These are phyloP conservation scores for Stylonectria norvegica DNA, from an alignment of 2,329 filamentous ascomycete species.

Conservation along the genomic window DNA sequence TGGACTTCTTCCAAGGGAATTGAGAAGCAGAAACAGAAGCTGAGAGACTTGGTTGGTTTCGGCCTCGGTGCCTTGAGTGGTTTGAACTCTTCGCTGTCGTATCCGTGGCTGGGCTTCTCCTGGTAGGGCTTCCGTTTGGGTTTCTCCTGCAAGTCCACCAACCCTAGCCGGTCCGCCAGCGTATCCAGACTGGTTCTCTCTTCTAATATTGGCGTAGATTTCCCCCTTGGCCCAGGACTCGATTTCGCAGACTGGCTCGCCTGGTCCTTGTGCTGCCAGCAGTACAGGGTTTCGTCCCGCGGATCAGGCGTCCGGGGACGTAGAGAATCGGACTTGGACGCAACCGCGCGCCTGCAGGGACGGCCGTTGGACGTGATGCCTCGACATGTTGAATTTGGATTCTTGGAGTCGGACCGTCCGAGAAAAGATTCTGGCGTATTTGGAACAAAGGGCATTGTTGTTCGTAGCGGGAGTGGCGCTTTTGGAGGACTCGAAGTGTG, in stretches of 20 bases:
- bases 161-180: conserved; percentile 72
- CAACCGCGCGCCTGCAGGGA: conserved; percentile 73
- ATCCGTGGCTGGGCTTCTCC: conserved; percentile 17
- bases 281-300: conserved; percentile 66
- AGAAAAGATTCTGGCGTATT: conserved; percentile 78
- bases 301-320: conserved; percentile 41
- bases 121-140: conserved; percentile 25
- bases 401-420: conserved; percentile 77
- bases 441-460: conserved; percentile 39
- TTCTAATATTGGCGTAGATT: conserved; percentile 54
- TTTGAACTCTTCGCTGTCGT: conserved; percentile 21
- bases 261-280: conserved; percentile 95
- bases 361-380: conserved; percentile 81
- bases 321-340: conserved; percentile 26
- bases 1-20: conserved; percentile 44
- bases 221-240: conserved; percentile 42
- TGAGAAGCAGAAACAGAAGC: conserved; percentile 53
- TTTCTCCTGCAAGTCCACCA: conserved; percentile 60
- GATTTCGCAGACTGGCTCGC: conserved; percentile 50
- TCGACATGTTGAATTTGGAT: conserved; percentile 79
- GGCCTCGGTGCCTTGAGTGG: conserved; percentile 15
- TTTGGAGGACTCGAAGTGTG: no score
- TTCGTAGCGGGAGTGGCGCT: no score
- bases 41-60: conserved; percentile 29
- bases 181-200: conserved; percentile 81